A percentile compares a stretch with the other conserved stretches of the same genome.
Evolutionary conservation across 2,329 filamentous ascomycete genomes (phyloP).

Genomic region (Endocalyx cinctus): DNA sequence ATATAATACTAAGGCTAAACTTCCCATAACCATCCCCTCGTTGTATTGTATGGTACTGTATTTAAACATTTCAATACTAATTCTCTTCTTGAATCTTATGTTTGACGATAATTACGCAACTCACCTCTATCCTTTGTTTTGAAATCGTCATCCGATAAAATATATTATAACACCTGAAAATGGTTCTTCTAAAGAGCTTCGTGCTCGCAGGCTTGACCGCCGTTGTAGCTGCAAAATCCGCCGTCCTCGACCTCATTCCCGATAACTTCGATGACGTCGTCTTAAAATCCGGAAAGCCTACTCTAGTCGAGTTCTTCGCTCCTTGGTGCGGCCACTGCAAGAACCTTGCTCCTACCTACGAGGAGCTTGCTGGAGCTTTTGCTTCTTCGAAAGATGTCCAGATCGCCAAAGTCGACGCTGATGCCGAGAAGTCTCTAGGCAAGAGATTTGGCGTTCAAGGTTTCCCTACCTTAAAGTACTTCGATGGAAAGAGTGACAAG

Average conservation of each 20-base stretch:
- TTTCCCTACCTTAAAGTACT: constrained; percentile 96
- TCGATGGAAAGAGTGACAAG: constrained; percentile 87
- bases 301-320: constrained; percentile 96
- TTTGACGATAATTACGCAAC: too few species aligned
- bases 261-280: constrained; percentile 89
- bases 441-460: constrained; percentile 86
- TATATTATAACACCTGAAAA: constrained; percentile 10
- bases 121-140: too few species aligned
- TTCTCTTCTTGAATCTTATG: too few species aligned
- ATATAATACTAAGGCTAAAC: constrained; percentile 6
- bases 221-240: constrained; percentile 64
- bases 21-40: constrained; percentile 3
- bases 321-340: constrained; percentile 99
- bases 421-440: constrained; percentile 78
- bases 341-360: constrained; percentile 88
- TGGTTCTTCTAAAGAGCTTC: constrained; percentile 58
- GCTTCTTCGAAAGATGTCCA: constrained; percentile 68
- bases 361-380: constrained; percentile 77
- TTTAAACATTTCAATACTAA: too few species aligned
- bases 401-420: constrained; percentile 95
- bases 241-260: constrained; percentile 85
- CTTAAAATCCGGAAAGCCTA: constrained; percentile 87
- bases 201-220: constrained; percentile 52
- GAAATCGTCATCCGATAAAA: too few species aligned
- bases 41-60: too few species aligned